Evolutionary conservation across 202 grass and related monocot species (phyloP).

Genomic region (Saccharum hybrid): DNA sequence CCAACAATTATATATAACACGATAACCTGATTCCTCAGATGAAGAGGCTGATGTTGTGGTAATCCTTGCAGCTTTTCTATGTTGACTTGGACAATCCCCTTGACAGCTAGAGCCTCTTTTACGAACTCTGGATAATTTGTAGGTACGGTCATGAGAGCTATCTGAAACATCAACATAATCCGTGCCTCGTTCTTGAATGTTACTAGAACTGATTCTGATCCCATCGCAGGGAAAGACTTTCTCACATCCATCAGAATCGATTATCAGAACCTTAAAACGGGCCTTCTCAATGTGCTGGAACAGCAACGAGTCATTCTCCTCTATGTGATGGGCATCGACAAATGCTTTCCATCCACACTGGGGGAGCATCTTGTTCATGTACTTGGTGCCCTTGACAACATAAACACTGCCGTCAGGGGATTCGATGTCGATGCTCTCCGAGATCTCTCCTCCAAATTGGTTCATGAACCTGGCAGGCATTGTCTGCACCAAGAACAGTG

Average conservation of each 20-base stretch:
- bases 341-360: slow-evolving; percentile 50
- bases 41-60: not conserved
- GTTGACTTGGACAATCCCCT: not conserved
- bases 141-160: not conserved
- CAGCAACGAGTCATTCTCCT: slow-evolving; percentile 49
- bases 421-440: not conserved
- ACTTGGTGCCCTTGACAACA: slow-evolving; percentile 28
- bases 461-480: not conserved
- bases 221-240: slow-evolving; percentile 19
- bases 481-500: slow-evolving; percentile 4
- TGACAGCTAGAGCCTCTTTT: not conserved
- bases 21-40: slow-evolving; percentile 33
- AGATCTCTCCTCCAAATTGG: slow-evolving; percentile 6
- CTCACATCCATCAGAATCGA: slow-evolving; percentile 50
- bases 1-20: not conserved
- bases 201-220: not conserved
- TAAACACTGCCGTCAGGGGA: slow-evolving; percentile 22
- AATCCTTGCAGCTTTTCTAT: slow-evolving; percentile 16
- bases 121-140: not conserved
- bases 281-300: slow-evolving; percentile 45
- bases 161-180: slow-evolving; percentile 17
- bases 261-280: slow-evolving; percentile 50
- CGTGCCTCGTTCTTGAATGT: slow-evolving; percentile 1
- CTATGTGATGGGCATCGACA: slow-evolving; percentile 44
- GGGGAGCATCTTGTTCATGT: slow-evolving; percentile 10